Percentiles rank a stretch among this genome's conserved stretches.
Conservation (phyloP, 371 early-diverging fungal species). For the Lichtheimia corymbifera region DNA sequence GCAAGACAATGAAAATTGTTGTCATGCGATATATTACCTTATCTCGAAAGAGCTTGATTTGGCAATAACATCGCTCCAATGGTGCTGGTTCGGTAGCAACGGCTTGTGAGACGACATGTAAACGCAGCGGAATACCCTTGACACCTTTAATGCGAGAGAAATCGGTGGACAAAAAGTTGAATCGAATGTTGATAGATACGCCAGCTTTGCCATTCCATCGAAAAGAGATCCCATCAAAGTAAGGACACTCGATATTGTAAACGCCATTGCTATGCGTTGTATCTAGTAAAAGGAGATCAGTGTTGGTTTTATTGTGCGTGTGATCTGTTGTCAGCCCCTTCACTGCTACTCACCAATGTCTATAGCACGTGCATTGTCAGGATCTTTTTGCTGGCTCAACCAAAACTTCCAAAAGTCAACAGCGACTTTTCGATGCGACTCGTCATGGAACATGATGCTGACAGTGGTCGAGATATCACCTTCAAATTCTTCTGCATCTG, state of each 20-base stretch:
- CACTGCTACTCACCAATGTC: slow-evolving; percentile 45
- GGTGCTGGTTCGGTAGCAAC: background rate
- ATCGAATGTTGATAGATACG: slow-evolving; percentile 62
- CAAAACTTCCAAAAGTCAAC: slow-evolving; percentile 78
- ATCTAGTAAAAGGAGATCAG: slow-evolving; percentile 3
- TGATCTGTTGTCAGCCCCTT: background rate
- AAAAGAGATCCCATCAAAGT: slow-evolving; percentile 67
- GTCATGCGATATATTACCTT: background rate
- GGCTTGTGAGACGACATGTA: slow-evolving; percentile 40
- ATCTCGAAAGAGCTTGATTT: slow-evolving; percentile 9
- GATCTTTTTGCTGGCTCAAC: slow-evolving; percentile 68
- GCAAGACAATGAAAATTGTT: background rate
- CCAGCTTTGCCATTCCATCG: slow-evolving; percentile 67
- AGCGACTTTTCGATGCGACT: slow-evolving; percentile 70
- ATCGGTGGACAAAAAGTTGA: slow-evolving; percentile 77
- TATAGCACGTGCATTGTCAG: slow-evolving; percentile 59
- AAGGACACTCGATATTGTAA: slow-evolving; percentile 46
- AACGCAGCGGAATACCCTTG: slow-evolving; percentile 72
- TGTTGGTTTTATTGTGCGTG: background rate
- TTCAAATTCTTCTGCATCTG: slow-evolving; percentile 48
- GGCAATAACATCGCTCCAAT: slow-evolving; percentile 12
- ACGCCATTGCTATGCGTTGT: slow-evolving; percentile 35
- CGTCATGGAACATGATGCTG: slow-evolving; percentile 75
- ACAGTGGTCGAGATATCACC: slow-evolving; percentile 59
- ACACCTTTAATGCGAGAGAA: slow-evolving; percentile 78